Base-by-base conservation (phyloP, 805 yeast species). In the Myxozyma neotropica region DNA sequence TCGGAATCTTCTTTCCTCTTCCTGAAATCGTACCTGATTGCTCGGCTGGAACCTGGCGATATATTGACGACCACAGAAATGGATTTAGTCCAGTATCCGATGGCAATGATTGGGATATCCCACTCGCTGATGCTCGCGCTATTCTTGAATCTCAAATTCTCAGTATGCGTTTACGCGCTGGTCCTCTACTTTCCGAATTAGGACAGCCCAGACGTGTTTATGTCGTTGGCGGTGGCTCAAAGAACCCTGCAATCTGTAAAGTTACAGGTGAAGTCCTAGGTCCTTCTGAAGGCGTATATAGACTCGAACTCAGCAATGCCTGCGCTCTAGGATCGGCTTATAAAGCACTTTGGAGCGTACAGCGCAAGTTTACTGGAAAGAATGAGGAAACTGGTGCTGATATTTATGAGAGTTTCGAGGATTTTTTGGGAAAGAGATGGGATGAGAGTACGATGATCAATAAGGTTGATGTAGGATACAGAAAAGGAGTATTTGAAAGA, bases 21-120 rank as follows among this genome's bases (percentile, higher is more conserved):
- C 90, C 94, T n/a, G 97, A 91, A 71, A 91, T 91, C 65, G 89
- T 90, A 23, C 97, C 97, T 15, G 88, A 87, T 72, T 87, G 86
- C 1, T 74, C 81, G 26, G 82, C 91, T 0, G 88, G 85, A 63
- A 81, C 80, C 24, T 78, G 83, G 58, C 74, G 91, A 58, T 82
- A 81, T 55, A 70, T 48, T 3, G 56, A 55, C 23, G 47, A 51
- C 5, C 50, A 40, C 15, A 49, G 40, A 7, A 72, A 21, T 78
- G 81, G 63, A 69, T 75, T 44, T 10, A 12, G 31, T 60, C 65
- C 1, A 53, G 65, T 31, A 1, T 26, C 49, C 4, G 35, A 17
- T 8, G 48, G 38, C n/a, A 24, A 31, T 23, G 33, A 53, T 33
- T 50, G 70, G 64, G 33, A 51, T 24, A 26, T 49, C 0, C 71